A percentile compares a stretch with the other conserved stretches of the same genome.
Conservation (phyloP, 1,284 basidiomycete species). For the Marasmius sp. region DNA sequence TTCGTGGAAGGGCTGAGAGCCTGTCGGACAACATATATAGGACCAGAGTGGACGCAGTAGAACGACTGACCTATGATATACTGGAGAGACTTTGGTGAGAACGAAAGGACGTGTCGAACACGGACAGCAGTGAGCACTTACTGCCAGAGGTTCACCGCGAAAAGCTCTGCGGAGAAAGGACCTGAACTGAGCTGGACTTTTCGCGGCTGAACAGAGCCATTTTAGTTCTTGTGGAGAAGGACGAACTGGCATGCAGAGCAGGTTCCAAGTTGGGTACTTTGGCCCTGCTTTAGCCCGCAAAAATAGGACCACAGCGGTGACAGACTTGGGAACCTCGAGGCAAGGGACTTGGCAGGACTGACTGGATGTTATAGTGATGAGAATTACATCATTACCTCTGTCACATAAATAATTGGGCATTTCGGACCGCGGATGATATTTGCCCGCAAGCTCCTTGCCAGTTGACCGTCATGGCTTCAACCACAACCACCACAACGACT, state of each 20-base stretch:
- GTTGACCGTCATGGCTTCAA: background rate
- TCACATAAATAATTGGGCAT: background rate
- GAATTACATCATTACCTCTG: background rate
- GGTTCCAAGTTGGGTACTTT: background rate
- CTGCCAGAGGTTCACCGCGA: slow-evolving; percentile 66
- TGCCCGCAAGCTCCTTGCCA: background rate
- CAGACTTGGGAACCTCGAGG: too few relatives aligned
- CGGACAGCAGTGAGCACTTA: background rate
- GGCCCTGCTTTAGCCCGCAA: too few relatives aligned
- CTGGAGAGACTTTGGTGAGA: slow-evolving; percentile 41
- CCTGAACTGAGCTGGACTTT: slow-evolving; percentile 28
- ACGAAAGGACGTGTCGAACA: background rate
- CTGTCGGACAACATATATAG: slow-evolving; percentile 37
- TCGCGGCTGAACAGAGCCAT: slow-evolving; percentile 56
- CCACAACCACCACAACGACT: background rate
- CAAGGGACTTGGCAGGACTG: background rate
- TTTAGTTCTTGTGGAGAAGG: slow-evolving; percentile 54
- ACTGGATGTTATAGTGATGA: background rate
- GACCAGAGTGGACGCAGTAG: slow-evolving; percentile 10
- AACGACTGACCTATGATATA: slow-evolving; percentile 77
- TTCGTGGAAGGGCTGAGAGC: slow-evolving; percentile 86
- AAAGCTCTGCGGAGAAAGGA: slow-evolving; percentile 57
- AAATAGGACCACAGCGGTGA: too few relatives aligned
- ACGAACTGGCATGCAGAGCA: slow-evolving; percentile 30
- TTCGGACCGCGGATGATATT: background rate